Base-by-base conservation (phyloP, 164 flowering plant species). In the Annona cherimola region DNA sequence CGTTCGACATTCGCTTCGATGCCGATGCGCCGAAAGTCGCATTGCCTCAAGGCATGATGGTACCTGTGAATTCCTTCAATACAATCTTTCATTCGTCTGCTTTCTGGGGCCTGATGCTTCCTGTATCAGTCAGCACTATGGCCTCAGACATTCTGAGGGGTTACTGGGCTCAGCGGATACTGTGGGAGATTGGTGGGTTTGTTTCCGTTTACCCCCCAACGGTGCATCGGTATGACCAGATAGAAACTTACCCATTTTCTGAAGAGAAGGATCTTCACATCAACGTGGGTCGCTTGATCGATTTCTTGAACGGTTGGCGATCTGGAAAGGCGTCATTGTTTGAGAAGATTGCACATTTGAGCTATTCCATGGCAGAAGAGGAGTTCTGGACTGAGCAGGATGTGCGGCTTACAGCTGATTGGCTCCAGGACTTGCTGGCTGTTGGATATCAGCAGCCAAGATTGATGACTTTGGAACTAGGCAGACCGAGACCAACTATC, bases 181-280 rank as follows among this genome's bases (percentile, higher is more conserved):
- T 96, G 81, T 96, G 99, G 99, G 98, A 96, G 76, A 79, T 96
- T 74, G 98, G 95, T 63, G 99, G 97, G 1, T 85, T 78, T 75
- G 90, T 91, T 66, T 98, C 84, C 40, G 96, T 93, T 78, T 93
- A 96, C 79, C 98, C 99, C 63, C 97, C 99, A 0, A 96, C 99
- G 0, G 81, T 93, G 67, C 93, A 96, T 80, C 77, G 98, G 12
- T 74, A 76, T 74, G 98, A 93, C 74, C 81, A 77, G 66, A 70
- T 86, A 45, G 88, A 88, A 66, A 82, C 89, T 1, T 96, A 93
- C 83, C 99, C 98, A 1, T 96, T 93, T 82, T 85, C 99, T 0
- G 98, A 93, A 69, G 99, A 96, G 86, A 93, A 93, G 76, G 99
- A 96, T 88, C 96, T 96, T 68, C 99, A 96, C 54, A 91, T 96